These are phyloP conservation scores for Chlamydomonas sphaeroides DNA, from an alignment of 139 green algal species.

Conservation along the genomic window DNA sequence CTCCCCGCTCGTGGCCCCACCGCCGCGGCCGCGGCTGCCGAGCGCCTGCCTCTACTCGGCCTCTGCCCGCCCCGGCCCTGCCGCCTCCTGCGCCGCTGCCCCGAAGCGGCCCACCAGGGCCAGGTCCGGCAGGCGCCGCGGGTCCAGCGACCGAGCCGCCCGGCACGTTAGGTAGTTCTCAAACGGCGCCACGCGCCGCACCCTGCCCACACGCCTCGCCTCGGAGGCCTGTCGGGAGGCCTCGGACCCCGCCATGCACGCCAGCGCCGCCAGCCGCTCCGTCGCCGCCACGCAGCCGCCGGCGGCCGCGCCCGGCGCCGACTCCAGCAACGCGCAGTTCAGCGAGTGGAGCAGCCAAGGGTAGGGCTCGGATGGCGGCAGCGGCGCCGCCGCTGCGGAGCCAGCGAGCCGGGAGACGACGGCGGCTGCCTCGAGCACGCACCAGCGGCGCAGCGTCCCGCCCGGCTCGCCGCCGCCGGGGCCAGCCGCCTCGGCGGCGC, in stretches of 20 bases:
- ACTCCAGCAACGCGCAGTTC: background rate
- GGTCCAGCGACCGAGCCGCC: background rate
- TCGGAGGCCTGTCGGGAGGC: background rate
- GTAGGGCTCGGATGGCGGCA: too few relatives aligned
- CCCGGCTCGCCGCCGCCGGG: slow-evolving; percentile 8
- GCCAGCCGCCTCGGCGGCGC: background rate
- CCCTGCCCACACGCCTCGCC: background rate
- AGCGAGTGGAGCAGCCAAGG: background rate
- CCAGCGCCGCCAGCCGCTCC: background rate
- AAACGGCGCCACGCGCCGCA: slow-evolving; percentile 6
- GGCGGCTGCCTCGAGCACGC: background rate
- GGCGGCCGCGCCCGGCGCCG: background rate
- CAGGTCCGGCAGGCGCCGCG: background rate
- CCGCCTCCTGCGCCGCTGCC: too few relatives aligned
- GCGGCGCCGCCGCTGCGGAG: background rate
- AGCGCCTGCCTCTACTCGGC: too few relatives aligned
- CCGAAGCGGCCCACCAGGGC: background rate
- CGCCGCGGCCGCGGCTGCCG: too few relatives aligned
- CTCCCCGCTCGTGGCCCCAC: too few relatives aligned
- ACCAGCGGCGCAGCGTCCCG: background rate
- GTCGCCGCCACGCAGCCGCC: background rate
- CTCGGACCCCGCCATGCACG: background rate
- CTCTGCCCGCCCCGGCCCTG: too few relatives aligned
- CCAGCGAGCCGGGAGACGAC: background rate
- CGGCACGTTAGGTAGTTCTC: background rate